phyloP scores from a whole-genome alignment of 768 basidiomycete species.

The Amanita phalloides region DNA sequence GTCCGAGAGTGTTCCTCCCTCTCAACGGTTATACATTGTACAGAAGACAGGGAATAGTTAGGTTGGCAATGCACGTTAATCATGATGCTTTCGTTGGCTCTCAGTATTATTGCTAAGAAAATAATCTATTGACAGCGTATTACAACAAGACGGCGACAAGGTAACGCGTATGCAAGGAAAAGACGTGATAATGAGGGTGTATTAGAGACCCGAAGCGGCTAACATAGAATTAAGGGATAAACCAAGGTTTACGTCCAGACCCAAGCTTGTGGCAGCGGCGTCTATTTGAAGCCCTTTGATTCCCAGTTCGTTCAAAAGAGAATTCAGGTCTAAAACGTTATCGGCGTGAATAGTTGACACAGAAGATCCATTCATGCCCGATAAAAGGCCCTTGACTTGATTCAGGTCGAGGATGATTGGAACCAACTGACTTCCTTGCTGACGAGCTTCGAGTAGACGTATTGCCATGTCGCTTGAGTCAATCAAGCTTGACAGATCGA shows the following conservation, averaged over 20 bases:
- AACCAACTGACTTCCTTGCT: background rate
- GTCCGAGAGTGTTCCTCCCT: constrained; percentile 6
- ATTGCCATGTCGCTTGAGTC: background rate
- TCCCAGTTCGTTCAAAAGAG: background rate
- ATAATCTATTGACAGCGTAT: constrained; percentile 16
- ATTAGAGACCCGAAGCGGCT: background rate
- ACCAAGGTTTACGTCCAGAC: background rate
- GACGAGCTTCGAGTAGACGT: background rate
- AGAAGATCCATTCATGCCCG: background rate
- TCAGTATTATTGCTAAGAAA: constrained; percentile 9
- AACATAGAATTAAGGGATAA: background rate
- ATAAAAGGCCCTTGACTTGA: background rate
- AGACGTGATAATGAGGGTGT: background rate
- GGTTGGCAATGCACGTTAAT: background rate
- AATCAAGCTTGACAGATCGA: background rate
- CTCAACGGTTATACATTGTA: constrained; percentile 7
- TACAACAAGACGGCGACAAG: background rate
- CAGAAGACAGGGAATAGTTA: constrained; percentile 1
- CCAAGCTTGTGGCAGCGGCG: background rate
- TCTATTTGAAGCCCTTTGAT: constrained; percentile 1
- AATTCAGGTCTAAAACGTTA: background rate
- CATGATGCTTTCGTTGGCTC: background rate
- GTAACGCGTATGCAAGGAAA: background rate
- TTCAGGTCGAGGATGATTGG: constrained; percentile 2
- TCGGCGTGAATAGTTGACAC: background rate